Evolutionary conservation across 805 yeast genomes (phyloP), one percentile per base, ranked within the genome.

Genomic region (Candida mattraensis): DNA sequence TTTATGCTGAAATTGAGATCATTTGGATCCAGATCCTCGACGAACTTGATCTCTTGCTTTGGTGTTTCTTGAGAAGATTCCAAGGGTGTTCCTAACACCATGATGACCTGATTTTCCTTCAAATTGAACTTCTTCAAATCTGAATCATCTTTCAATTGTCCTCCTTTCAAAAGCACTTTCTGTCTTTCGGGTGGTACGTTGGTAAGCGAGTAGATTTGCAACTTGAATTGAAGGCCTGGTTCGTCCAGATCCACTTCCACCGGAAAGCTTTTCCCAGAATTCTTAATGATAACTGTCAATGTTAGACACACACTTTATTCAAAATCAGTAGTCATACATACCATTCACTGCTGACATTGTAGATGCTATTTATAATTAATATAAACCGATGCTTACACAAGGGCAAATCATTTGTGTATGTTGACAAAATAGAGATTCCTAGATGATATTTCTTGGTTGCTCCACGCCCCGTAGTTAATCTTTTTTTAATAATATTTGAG

Each of bases 81-180:
- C 40, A 22, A 93, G 2, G 96, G 91, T 1, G 97, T 83, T 16
- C 99, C 99, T 38, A 93, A 69, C 39, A 93, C 86, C 95, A 93
- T 85, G 15, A 91, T 68, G 10, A 76, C 67, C 47, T 83, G 85
- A 21, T 76, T 76, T 15, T 76, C 69, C 51, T 83, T 84, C 44
- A 89, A 56, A 17, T 69, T 73, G 33, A 83, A 67, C 4, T 63
- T 48, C 8, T 66, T 54, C 35, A 86, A 61, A 24, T 69, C 65
- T 6, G 58, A 51, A 42, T 83, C 89, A 61, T 87, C 91, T 37
- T 72, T 71, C 51, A 93, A 64, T 58, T 88, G 94, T 26, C 96
- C 96, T 9, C 94, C 91, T 64, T 86, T 88, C 34, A 87, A 76
- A 56, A 93, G 72, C 42, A 89, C 82, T 66, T 91, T 91, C 64